Conservation (phyloP, 2,329 filamentous ascomycete species). For the Pseudonectria foliicola region DNA sequence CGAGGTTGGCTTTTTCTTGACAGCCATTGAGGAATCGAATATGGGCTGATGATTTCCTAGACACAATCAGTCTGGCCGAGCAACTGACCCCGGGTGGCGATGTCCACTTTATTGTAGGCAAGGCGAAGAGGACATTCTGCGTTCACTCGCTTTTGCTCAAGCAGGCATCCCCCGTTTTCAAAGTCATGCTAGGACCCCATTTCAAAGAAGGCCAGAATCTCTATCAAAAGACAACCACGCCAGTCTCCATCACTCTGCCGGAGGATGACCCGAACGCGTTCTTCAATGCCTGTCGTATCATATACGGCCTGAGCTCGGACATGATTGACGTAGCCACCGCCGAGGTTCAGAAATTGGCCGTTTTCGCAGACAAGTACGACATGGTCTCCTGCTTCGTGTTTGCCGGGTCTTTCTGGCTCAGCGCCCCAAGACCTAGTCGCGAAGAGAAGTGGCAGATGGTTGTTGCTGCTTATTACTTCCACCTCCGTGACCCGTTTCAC, state of each 20-base stretch:
- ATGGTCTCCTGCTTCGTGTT: neutral
- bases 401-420: neutral
- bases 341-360: neutral
- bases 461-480: neutral
- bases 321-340: neutral
- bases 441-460: neutral
- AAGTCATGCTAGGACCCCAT: conserved; percentile 15
- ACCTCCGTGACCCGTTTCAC: neutral
- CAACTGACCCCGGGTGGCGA: conserved; percentile 9
- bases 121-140: conserved; percentile 3
- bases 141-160: conserved; percentile 15
- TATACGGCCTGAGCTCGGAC: neutral
- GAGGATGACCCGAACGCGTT: neutral
- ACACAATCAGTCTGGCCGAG: neutral
- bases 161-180: conserved; percentile 20
- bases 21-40: conserved; percentile 6
- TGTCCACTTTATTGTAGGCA: conserved; percentile 10
- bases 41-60: conserved; percentile 12
- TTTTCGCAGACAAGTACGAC: neutral
- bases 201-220: conserved; percentile 16
- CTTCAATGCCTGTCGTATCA: neutral
- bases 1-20: too few relatives aligned
- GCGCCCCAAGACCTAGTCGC: neutral
- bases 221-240: neutral
- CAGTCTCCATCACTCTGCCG: neutral